Evolutionary conservation across 2,329 filamentous ascomycete species (phyloP), one percentile per base, ranked within the genome.

Genomic region (Trichoderma hamatum): DNA sequence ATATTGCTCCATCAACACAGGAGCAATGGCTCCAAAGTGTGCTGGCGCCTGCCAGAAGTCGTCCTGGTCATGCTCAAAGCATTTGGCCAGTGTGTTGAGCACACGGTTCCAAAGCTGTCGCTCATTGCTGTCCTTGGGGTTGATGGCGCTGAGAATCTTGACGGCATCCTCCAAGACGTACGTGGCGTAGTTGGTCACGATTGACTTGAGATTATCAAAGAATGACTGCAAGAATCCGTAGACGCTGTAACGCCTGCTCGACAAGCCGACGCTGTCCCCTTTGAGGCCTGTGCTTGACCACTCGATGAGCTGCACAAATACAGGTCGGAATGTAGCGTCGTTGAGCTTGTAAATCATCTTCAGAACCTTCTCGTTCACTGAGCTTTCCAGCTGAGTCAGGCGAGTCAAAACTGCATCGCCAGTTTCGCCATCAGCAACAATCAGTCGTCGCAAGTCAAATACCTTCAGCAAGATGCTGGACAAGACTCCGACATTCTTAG

Each of bases 271-370:
- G 16, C 77, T 77, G 74, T 93, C 90, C 70, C 85, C 86, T 81
- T 90, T 89, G 21, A 92, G 79, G 0, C 84, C 85, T 2, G 83
- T 82, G 21, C 83, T 84, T 0, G 91, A 87, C 92, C 94, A 97
- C 69, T 97, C 93, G 56, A 96, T 85, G n/a, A 97, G 83, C 72
- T 91, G 88, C 19, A 89, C 86, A 82, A 98, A 99, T 71, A 99
- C 89, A 0, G 96, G 96, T 14, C 94, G 87, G 88, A 99, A 99
- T 0, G 92, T 89, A 0, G 92, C 90, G 77, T 99, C 96, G 80
- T 97, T 98, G 71, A 99, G 87, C 84, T 98, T 98, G 83, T 97
- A 93, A 66, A 97, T 92, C 89, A 97, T 96, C 79, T 93, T 92
- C 70, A 99, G 87, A 0, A 90, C 88, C 14, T 91, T 88, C 11